Percentiles rank a stretch among this genome's conserved stretches.
Evolutionary conservation across 306 rosid genomes (phyloP).

Genomic region (Dalbergia oliveri): DNA sequence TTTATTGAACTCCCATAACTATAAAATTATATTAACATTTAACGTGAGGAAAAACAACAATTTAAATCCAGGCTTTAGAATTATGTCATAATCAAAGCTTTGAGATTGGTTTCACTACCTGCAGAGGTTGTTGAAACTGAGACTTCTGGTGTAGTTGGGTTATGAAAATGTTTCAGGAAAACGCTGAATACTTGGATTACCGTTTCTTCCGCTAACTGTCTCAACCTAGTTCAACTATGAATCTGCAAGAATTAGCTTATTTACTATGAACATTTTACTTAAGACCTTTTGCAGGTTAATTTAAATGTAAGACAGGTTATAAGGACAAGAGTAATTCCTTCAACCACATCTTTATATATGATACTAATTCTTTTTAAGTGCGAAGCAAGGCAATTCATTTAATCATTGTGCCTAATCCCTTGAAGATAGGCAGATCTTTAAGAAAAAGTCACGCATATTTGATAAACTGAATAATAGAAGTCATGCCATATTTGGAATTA

Average conservation of each 20-base stretch:
- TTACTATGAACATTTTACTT: neutral
- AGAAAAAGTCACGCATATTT: too few relatives aligned
- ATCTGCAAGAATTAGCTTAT: neutral
- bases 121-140: neutral
- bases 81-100: neutral
- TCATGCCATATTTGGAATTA: neutral
- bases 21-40: neutral
- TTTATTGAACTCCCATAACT: neutral
- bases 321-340: too few relatives aligned
- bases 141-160: neutral
- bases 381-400: too few relatives aligned
- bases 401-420: too few relatives aligned
- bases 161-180: neutral
- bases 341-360: too few relatives aligned
- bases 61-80: too few relatives aligned
- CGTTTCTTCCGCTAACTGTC: constrained; percentile 28
- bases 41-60: neutral
- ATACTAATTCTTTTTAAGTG: too few relatives aligned
- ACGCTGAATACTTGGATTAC: constrained; percentile 20
- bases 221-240: neutral
- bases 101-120: constrained; percentile 7
- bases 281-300: neutral
- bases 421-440: too few relatives aligned
- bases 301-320: too few relatives aligned
- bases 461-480: too few relatives aligned